These are phyloP conservation scores for Hemileccinum rubropunctum DNA, from an alignment of 768 basidiomycete species.

Conservation along the genomic window DNA sequence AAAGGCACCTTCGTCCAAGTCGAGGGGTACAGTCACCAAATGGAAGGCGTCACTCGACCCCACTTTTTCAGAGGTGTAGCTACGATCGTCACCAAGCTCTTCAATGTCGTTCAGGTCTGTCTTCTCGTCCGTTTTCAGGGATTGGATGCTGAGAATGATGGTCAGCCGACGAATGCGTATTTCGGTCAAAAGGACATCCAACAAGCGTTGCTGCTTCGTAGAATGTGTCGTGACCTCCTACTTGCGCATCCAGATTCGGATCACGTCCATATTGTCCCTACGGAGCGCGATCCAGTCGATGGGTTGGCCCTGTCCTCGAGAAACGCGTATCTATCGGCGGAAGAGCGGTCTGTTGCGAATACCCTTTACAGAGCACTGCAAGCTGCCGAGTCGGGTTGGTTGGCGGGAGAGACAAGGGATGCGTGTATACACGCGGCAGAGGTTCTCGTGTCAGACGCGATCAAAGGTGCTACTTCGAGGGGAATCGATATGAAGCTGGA, in stretches of 20 bases:
- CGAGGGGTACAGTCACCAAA: slow-evolving; percentile 85
- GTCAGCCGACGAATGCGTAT: slow-evolving; percentile 80
- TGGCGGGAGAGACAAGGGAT: slow-evolving; percentile 44
- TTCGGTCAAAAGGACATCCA: slow-evolving; percentile 99
- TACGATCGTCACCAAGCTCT: slow-evolving; percentile 92
- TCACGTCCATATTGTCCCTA: slow-evolving; percentile 85
- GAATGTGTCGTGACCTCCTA: slow-evolving; percentile 76
- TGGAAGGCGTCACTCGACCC: slow-evolving; percentile 88
- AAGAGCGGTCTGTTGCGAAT: slow-evolving; percentile 62
- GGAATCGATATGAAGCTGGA: slow-evolving; percentile 64
- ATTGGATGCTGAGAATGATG: neutral
- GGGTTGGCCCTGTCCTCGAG: slow-evolving; percentile 88
- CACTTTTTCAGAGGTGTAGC: slow-evolving; percentile 95
- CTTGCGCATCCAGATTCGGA: slow-evolving; percentile 70
- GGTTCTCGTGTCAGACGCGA: slow-evolving; percentile 36
- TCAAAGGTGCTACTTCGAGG: slow-evolving; percentile 29
- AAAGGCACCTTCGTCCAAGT: slow-evolving; percentile 91
- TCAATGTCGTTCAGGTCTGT: slow-evolving; percentile 82
- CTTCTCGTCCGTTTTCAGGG: neutral
- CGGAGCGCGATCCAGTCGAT: slow-evolving; percentile 61
- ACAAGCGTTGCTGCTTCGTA: slow-evolving; percentile 83
- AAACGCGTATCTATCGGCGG: slow-evolving; percentile 72
- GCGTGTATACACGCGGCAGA: slow-evolving; percentile 47
- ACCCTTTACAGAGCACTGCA: slow-evolving; percentile 68
- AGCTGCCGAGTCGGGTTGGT: slow-evolving; percentile 57